Evolutionary conservation across 140 eudicot species (phyloP).

Genomic region (Bidens hawaiensis): DNA sequence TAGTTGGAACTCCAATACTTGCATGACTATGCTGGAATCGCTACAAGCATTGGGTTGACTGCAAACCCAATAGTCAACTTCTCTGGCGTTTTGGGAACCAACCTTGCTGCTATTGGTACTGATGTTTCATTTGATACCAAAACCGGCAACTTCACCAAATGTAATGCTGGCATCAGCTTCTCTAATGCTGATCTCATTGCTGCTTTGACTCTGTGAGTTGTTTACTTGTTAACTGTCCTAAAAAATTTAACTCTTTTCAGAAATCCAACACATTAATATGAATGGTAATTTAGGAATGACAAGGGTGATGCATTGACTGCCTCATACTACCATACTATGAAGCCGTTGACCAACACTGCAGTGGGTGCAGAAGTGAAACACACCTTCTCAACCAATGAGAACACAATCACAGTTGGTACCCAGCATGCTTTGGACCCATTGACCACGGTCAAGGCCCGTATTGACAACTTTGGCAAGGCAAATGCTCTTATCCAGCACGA

Average conservation of each 20-base stretch:
- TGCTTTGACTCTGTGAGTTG: conserved; percentile 51
- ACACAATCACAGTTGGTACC: conserved; percentile 51
- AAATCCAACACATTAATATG: not conserved
- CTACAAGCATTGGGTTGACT: conserved; percentile 54
- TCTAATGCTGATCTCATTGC: conserved; percentile 57
- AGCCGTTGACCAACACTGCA: conserved; percentile 53
- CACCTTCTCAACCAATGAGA: conserved; percentile 51
- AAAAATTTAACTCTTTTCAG: too few relatives aligned
- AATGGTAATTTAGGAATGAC: conserved; percentile 36
- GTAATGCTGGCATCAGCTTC: conserved; percentile 68
- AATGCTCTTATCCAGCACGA: conserved; percentile 56
- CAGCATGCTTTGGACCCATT: conserved; percentile 58
- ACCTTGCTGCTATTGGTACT: conserved; percentile 52
- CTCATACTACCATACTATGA: conserved; percentile 54
- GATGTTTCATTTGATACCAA: conserved; percentile 75
- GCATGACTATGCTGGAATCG: conserved; percentile 68
- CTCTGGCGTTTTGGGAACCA: conserved; percentile 65
- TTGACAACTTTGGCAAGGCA: conserved; percentile 47
- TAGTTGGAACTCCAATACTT: conserved; percentile 65
- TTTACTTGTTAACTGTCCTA: not conserved
- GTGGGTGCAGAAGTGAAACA: conserved; percentile 61
- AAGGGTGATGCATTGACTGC: conserved; percentile 51
- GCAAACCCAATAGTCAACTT: conserved; percentile 60
- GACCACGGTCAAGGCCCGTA: conserved; percentile 54
- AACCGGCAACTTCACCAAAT: conserved; percentile 67